Conservation (phyloP, 306 rosid genomes). For the Purshia tridentata region DNA sequence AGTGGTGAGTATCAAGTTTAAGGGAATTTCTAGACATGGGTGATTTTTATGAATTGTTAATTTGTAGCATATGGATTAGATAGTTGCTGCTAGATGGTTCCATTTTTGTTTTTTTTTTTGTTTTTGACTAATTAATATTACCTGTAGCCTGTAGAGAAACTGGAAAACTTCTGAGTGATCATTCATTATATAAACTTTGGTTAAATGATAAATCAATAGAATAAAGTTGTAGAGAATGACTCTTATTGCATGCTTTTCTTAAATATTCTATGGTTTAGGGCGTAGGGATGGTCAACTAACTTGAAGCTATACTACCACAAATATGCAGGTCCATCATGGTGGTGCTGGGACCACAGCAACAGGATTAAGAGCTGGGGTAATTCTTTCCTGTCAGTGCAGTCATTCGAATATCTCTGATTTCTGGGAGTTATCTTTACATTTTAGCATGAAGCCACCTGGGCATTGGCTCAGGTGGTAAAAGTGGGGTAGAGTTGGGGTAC, state of each 20-base stretch:
- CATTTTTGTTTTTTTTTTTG: not conserved
- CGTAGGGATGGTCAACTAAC: not conserved
- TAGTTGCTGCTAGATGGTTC: not conserved
- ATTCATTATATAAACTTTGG: not conserved
- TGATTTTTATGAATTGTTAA: not conserved
- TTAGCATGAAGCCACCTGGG: not conserved
- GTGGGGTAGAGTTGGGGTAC: not conserved
- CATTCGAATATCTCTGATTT: slow-evolving; percentile 11
- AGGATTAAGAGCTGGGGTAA: slow-evolving; percentile 94
- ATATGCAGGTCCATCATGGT: slow-evolving; percentile 93
- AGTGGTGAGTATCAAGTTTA: slow-evolving; percentile 55
- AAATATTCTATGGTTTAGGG: not conserved
- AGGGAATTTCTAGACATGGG: slow-evolving; percentile 1
- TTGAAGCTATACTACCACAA: not conserved
- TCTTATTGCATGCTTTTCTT: not conserved
- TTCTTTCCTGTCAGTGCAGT: slow-evolving; percentile 18
- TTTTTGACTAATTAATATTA: not conserved
- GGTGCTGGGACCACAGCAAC: slow-evolving; percentile 99
- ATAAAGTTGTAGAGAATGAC: not conserved
- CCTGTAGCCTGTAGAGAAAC: not conserved
- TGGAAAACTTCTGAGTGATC: not conserved
- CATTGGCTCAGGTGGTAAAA: not conserved
- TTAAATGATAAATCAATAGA: not conserved
- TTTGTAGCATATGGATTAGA: too few relatives aligned
- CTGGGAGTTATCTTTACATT: not conserved